Evolutionary conservation across 192 early-diverging fungal genomes (phyloP).

Genomic region (Podochytrium sp.): DNA sequence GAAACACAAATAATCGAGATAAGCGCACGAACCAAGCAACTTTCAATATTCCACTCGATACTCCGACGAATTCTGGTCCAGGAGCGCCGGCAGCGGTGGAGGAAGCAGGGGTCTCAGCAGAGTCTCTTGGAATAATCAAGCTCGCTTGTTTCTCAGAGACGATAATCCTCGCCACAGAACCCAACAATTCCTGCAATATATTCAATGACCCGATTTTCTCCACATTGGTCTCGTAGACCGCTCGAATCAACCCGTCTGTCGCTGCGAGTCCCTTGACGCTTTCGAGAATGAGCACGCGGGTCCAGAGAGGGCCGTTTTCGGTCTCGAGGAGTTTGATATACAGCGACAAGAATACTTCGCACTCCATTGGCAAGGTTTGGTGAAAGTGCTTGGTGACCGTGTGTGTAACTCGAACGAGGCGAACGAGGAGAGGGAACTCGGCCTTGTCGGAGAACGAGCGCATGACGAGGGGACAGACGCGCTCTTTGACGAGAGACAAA

Average conservation of each 20-base stretch:
- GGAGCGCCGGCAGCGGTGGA: not conserved
- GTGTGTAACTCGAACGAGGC: constrained; percentile 79
- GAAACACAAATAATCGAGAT: not conserved
- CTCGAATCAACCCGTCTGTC: constrained; percentile 63
- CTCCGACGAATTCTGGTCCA: constrained; percentile 37
- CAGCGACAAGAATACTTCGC: constrained; percentile 93
- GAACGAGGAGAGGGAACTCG: constrained; percentile 82
- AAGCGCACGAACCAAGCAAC: constrained; percentile 33
- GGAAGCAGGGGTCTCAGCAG: constrained; percentile 13
- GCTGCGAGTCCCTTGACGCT: constrained; percentile 71
- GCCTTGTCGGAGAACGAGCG: constrained; percentile 89
- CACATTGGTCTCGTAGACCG: constrained; percentile 62
- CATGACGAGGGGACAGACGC: constrained; percentile 87
- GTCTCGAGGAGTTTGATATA: constrained; percentile 82
- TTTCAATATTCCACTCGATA: constrained; percentile 32
- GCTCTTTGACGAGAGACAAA: constrained; percentile 70
- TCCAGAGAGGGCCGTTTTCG: constrained; percentile 75
- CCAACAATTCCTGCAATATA: constrained; percentile 68
- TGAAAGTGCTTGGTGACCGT: constrained; percentile 79
- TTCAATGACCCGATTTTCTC: constrained; percentile 71
- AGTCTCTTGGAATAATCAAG: constrained; percentile 38
- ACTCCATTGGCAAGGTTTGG: constrained; percentile 80
- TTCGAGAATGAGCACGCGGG: constrained; percentile 80
- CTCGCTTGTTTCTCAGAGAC: constrained; percentile 70
- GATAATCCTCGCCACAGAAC: constrained; percentile 48